These are phyloP conservation scores for Coriaria nepalensis DNA, from an alignment of 306 rosid species.

Conservation along the genomic window DNA sequence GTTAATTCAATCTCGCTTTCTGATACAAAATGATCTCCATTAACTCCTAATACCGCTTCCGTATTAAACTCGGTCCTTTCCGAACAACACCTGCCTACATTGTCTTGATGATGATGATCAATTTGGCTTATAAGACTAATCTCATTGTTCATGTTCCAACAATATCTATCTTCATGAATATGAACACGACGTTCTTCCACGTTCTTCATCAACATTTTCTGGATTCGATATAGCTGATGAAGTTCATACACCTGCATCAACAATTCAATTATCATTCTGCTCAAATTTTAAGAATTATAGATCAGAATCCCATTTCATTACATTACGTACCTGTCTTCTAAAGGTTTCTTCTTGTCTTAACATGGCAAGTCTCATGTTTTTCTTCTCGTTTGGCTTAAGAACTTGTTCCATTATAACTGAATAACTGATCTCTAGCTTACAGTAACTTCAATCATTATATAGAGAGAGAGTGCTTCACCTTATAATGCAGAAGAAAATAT, in stretches of 20 bases:
- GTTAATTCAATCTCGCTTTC: slow-evolving; percentile 73
- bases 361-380: slow-evolving; percentile 66
- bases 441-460: too few species aligned
- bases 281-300: too few species aligned
- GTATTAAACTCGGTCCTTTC: too few species aligned
- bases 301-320: slow-evolving; percentile 1
- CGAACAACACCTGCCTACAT: too few species aligned
- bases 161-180: too few species aligned
- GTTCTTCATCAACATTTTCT: slow-evolving; percentile 54
- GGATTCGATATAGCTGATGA: slow-evolving; percentile 70
- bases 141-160: slow-evolving; percentile 32
- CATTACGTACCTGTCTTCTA: slow-evolving; percentile 58
- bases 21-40: slow-evolving; percentile 18
- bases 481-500: background rate
- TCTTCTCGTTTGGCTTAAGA: slow-evolving; percentile 48
- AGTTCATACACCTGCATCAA: slow-evolving; percentile 65
- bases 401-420: slow-evolving; percentile 54
- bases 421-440: too few species aligned
- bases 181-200: too few species aligned
- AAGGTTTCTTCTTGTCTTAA: slow-evolving; percentile 66
- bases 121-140: background rate
- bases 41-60: too few species aligned
- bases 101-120: too few species aligned
- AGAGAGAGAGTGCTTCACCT: too few species aligned
- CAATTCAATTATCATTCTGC: background rate